Evolutionary conservation across 2,329 filamentous ascomycete genomes (phyloP), one percentile per base, ranked within the genome.

Genomic region (Cryoendolithus antarcticus): DNA sequence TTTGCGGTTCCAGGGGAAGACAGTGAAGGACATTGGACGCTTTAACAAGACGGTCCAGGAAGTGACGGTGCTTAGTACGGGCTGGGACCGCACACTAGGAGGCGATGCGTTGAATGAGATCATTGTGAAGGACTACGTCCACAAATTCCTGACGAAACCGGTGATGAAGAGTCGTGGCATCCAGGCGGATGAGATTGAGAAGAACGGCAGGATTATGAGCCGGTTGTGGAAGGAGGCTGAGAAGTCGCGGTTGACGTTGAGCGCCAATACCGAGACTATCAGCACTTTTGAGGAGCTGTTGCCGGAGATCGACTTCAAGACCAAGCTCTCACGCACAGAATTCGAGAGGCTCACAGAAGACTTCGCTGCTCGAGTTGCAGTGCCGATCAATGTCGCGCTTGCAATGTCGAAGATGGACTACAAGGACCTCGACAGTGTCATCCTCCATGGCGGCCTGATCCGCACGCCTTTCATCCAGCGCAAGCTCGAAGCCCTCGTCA

Each of bases 1-100:
- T 38, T 65, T 98, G 58, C 82, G 80, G 53, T 94, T 98, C 65
- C 88, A 95, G 61, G 82, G 83, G 57, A 80, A 81, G 51, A 79
- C 74, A 2, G 80, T 96, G 46, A 98, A 96, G 70, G 89, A 95
- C 52, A 65, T 89, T 40, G 88, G 86, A 48, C 86, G 83, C 60
- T 89, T 76, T 68, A 96, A 95, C 71, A 96, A 96, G 74, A 95
- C 86, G 1, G 67, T 98, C 27, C 91, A 96, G 58, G 91, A 98
- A 60, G 81, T 96, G n/a, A 77, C 86, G 45, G 84, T 93, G 30
- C 53, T 95, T 34, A 88, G 89, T 42, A 74, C 74, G 49, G 86
- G 85, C 44, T 98, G 85, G 83, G 91, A 98, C 56, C 76, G 77
- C 54, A 83, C 81, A 3, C 78, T 98, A 11, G 91, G 91, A 43